A percentile compares a stretch with the other conserved stretches of the same genome.
Conservation (phyloP, 225 moss, liverwort and hornwort genomes). For the Thuidium tamariscinum region DNA sequence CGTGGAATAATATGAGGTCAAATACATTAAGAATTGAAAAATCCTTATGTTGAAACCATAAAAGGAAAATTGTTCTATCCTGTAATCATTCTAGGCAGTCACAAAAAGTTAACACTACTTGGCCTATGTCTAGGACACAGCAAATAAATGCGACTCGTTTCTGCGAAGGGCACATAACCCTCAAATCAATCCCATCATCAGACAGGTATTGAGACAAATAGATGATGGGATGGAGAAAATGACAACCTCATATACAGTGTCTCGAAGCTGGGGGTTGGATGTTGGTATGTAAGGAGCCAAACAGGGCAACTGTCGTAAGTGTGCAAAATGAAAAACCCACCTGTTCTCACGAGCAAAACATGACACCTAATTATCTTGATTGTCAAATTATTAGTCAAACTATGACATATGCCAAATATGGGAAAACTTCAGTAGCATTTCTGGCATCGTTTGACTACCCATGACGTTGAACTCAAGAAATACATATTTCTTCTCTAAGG, state of each 20-base stretch:
- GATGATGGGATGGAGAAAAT: neutral
- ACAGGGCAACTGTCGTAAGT: conserved; percentile 87
- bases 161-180: neutral
- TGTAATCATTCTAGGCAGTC: neutral
- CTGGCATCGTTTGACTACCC: neutral
- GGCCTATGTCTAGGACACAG: neutral
- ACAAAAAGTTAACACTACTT: neutral
- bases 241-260: conserved; percentile 89
- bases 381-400: neutral
- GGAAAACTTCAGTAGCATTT: neutral
- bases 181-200: neutral
- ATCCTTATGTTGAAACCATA: neutral
- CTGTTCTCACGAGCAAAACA: conserved; percentile 26
- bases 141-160: neutral
- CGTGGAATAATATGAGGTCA: neutral
- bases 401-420: neutral
- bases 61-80: neutral
- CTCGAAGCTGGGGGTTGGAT: conserved; percentile 80
- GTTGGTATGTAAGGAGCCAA: conserved; percentile 90
- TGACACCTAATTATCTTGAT: neutral
- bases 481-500: neutral
- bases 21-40: neutral
- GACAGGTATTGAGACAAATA: neutral
- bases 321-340: conserved; percentile 99
- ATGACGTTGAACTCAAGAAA: neutral